Percentiles rank a stretch among this genome's conserved stretches.
These are phyloP conservation scores for Nakazawaea pomicola DNA, from an alignment of 805 yeast species.

Conservation along the genomic window DNA sequence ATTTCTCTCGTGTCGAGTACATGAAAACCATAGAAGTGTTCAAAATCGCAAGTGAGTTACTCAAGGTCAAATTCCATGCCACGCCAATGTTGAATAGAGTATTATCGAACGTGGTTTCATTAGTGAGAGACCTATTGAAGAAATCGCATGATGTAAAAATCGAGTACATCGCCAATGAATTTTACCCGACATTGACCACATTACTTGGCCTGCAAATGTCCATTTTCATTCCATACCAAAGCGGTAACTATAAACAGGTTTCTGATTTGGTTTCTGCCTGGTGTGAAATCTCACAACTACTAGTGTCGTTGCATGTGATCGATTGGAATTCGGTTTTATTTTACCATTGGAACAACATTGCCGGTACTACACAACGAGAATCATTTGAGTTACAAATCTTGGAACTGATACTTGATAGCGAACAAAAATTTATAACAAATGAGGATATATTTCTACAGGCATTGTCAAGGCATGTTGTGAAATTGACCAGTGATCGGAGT, in stretches of 20 bases:
- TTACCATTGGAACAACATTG: conserved; percentile 8
- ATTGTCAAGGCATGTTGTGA: conserved; percentile 6
- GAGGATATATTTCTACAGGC: conserved; percentile 2
- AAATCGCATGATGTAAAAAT: background rate
- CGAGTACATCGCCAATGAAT: background rate
- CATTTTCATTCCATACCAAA: background rate
- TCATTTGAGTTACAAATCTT: conserved; percentile 7
- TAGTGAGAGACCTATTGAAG: background rate
- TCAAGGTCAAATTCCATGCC: conserved; percentile 7
- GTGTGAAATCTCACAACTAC: conserved; percentile 4
- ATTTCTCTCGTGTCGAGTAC: background rate
- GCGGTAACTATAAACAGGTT: background rate
- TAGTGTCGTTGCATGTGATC: background rate
- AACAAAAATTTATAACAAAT: no score
- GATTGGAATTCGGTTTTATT: conserved; percentile 8
- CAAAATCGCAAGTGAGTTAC: background rate
- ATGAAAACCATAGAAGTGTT: background rate
- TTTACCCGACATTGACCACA: background rate
- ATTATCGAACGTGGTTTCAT: background rate
- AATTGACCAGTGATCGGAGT: background rate
- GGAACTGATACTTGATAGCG: conserved; percentile 1
- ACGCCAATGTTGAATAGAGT: background rate
- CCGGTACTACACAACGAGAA: conserved; percentile 10
- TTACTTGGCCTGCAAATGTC: conserved; percentile 9
- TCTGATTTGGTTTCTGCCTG: conserved; percentile 4